A percentile compares a stretch with the other conserved stretches of the same genome.
These are phyloP conservation scores for Tetrapyrgos nigripes DNA, from an alignment of 1,284 basidiomycete genomes.

Conservation along the genomic window DNA sequence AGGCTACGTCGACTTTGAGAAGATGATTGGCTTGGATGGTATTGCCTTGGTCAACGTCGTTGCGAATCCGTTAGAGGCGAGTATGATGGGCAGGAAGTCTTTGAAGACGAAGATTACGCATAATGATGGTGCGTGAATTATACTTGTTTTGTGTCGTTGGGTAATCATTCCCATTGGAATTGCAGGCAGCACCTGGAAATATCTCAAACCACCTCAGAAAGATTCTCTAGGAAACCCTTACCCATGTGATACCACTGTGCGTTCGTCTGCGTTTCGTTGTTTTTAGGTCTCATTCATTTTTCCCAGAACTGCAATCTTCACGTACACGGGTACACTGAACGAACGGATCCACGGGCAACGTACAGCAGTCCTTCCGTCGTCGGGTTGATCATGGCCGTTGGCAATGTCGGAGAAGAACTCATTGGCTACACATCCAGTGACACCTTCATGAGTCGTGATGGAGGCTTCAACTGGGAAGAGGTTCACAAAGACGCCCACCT, in stretches of 20 bases:
- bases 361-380: slow-evolving; percentile 93
- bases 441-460: slow-evolving; percentile 96
- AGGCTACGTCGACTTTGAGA: slow-evolving; percentile 98
- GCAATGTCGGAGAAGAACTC: slow-evolving; percentile 92
- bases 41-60: slow-evolving; percentile 95
- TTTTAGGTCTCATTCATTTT: background rate
- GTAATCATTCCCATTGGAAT: slow-evolving; percentile 30
- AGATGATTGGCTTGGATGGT: slow-evolving; percentile 95
- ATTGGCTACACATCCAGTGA: slow-evolving; percentile 88
- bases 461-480: slow-evolving; percentile 98
- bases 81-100: slow-evolving; percentile 76
- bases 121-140: slow-evolving; percentile 79
- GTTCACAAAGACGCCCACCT: slow-evolving; percentile 97
- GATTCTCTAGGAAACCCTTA: slow-evolving; percentile 86
- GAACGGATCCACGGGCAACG: slow-evolving; percentile 88
- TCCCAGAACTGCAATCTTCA: slow-evolving; percentile 84
- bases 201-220: slow-evolving; percentile 72
- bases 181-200: slow-evolving; percentile 84
- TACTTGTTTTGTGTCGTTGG: background rate
- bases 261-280: slow-evolving; percentile 28
- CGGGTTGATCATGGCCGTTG: slow-evolving; percentile 94
- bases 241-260: slow-evolving; percentile 73
- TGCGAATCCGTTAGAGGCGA: slow-evolving; percentile 80
- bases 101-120: slow-evolving; percentile 92
- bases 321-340: slow-evolving; percentile 95